Conservation (phyloP, 2,329 filamentous ascomycete species). For the Alternaria rosae region DNA sequence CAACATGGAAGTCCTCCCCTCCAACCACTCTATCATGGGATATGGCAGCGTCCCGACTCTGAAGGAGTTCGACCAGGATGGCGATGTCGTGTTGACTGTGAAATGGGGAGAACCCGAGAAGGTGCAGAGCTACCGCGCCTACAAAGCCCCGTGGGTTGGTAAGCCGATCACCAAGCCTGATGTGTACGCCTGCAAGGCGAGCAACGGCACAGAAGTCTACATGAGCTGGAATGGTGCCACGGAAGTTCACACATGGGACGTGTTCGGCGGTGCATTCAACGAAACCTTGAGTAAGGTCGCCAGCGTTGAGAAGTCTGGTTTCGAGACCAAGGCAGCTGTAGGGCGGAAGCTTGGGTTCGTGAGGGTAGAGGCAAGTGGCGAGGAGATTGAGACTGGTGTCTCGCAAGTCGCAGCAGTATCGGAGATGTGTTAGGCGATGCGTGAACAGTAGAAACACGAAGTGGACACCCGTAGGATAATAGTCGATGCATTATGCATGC, state of each 20-base stretch:
- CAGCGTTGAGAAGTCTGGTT: not conserved
- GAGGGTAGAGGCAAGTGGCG: not conserved
- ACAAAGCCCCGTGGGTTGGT: constrained; percentile 15
- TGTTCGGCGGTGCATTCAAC: constrained; percentile 3
- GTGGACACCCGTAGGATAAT: not conserved
- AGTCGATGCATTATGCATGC: not conserved
- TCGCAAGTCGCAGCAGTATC: not conserved
- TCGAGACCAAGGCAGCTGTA: not conserved
- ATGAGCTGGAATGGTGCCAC: constrained; percentile 23
- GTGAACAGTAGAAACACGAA: not conserved
- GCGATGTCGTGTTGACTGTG: constrained; percentile 8
- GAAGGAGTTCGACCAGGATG: constrained; percentile 12
- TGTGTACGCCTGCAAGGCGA: constrained; percentile 7
- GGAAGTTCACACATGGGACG: constrained; percentile 5
- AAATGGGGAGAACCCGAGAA: constrained; percentile 6
- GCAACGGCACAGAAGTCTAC: constrained; percentile 8
- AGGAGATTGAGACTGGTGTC: not conserved
- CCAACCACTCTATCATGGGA: constrained; percentile 6
- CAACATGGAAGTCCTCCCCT: constrained; percentile 4
- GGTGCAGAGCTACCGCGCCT: constrained; percentile 16
- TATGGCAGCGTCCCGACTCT: constrained; percentile 12
- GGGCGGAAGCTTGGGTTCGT: not conserved
- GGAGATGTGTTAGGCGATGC: not conserved
- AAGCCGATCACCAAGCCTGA: constrained; percentile 10
- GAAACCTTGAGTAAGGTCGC: not conserved